Percentiles rank a stretch among this genome's conserved stretches.
phyloP scores from a whole-genome alignment of 768 basidiomycete genomes.

The Leccinellum albellum region DNA sequence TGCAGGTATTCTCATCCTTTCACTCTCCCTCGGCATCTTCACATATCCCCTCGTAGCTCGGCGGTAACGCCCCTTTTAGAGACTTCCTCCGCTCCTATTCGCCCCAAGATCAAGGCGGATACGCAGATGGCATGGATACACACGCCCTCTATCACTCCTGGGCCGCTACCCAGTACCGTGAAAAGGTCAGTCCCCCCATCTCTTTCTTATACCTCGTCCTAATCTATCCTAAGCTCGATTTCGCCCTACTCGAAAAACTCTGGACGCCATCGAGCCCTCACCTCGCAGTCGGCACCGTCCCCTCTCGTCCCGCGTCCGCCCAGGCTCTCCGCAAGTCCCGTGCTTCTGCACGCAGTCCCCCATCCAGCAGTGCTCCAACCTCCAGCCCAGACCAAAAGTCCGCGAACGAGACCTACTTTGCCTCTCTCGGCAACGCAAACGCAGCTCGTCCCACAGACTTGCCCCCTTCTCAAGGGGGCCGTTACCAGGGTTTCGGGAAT shows the following conservation, averaged over 20 bases:
- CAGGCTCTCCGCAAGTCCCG: slow-evolving; percentile 89
- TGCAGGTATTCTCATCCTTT: slow-evolving; percentile 63
- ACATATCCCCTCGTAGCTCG: slow-evolving; percentile 49
- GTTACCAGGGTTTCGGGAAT: slow-evolving; percentile 89
- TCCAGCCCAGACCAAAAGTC: slow-evolving; percentile 54
- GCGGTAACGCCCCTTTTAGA: slow-evolving; percentile 83
- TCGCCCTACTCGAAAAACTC: slow-evolving; percentile 63
- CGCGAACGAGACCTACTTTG: slow-evolving; percentile 86
- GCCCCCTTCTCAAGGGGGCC: slow-evolving; percentile 91
- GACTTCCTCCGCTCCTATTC: slow-evolving; percentile 72
- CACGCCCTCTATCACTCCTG: slow-evolving; percentile 88
- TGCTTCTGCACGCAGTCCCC: slow-evolving; percentile 54
- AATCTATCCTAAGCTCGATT: slow-evolving; percentile 62
- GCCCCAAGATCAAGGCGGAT: slow-evolving; percentile 65
- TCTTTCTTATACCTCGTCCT: slow-evolving; percentile 7
- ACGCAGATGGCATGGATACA: slow-evolving; percentile 54
- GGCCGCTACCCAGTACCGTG: slow-evolving; percentile 92
- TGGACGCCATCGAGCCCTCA: slow-evolving; percentile 77
- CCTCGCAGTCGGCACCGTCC: slow-evolving; percentile 34
- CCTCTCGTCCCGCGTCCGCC: slow-evolving; percentile 64
- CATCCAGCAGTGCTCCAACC: slow-evolving; percentile 52
- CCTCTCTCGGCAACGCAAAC: slow-evolving; percentile 80
- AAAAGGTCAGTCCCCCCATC: slow-evolving; percentile 59
- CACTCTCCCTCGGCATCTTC: slow-evolving; percentile 1
- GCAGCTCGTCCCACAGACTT: slow-evolving; percentile 71